Base-by-base conservation (phyloP, 75 land plant genomes). In the Chamaecyparis obtusa region DNA sequence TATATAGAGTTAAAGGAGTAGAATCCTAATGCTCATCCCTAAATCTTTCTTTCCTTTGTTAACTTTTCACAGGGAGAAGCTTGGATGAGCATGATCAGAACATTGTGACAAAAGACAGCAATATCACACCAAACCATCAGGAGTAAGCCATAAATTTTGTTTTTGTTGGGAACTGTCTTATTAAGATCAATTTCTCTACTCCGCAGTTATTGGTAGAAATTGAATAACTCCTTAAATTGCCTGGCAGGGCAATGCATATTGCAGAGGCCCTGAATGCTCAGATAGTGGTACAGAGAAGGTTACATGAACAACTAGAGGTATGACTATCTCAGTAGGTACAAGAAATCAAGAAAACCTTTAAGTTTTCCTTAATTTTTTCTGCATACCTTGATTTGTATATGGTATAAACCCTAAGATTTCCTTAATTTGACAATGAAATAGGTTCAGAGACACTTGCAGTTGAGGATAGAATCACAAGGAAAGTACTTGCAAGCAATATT, bases 401-500 rank as follows among this genome's bases (percentile, higher is more conserved):
- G 9, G 2, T 41, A 10, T 24, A 43, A 44, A 81, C 44, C 9
- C 13, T 43, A 44, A 43, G 30, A 44, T 24, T 24, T 46, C 83
- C 48, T 24, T 81, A 5, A 9, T 46, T n/a, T 81, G 49, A 10
- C 46, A 81, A 81, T 81, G 83, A 21, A 33, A 36, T 89, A 91
- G 92, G 92, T 91, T 36, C 93, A 92, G 87, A 88, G 89, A 81
- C 88, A 74, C 41, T 67, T 92, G 27, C 93, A 92, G 84, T 54
- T 91, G 86, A 83, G 92, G 36, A 92, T 92, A 69, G 93, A 91
- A 24, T 92, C 92, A 17, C 90, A 92, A 74, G 90, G 93, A 57
- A 88, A 91, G 87, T 92, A 92, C 86, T 86, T 92, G 64, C 93
- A 92, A 69, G 80, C 91, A 83, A 92, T 92, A 41, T 87, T 92